Percentiles rank a stretch among this genome's conserved stretches.
Conservation (phyloP, 2,329 filamentous ascomycete species). For the Colletotrichum salicis region DNA sequence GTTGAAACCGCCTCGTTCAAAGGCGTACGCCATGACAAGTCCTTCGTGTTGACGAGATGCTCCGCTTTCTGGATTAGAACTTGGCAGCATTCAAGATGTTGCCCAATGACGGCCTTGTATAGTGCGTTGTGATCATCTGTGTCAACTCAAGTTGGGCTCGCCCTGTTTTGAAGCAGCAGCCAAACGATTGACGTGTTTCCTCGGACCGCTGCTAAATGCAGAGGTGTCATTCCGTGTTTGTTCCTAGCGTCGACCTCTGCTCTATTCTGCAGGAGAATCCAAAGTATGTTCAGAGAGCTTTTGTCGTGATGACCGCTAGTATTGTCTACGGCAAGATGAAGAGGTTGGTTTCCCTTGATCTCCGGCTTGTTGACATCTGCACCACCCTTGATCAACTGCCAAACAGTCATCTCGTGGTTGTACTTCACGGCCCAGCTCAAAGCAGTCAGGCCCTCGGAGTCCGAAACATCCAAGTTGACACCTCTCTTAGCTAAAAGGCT, state of each 20-base stretch:
- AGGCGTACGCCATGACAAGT: too few relatives aligned
- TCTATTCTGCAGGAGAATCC: slow-evolving; percentile 8
- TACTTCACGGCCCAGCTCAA: slow-evolving; percentile 14
- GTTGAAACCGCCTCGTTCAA: too few relatives aligned
- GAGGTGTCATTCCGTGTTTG: neutral
- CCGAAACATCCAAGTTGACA: neutral
- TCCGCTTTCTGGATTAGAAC: too few relatives aligned
- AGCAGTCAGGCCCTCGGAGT: slow-evolving; percentile 10
- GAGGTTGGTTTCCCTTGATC: neutral
- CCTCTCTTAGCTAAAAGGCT: neutral
- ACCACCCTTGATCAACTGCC: slow-evolving; percentile 8
- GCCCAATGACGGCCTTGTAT: too few relatives aligned
- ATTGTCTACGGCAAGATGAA: neutral
- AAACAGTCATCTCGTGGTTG: neutral
- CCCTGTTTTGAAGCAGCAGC: slow-evolving; percentile 14
- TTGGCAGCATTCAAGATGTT: too few relatives aligned
- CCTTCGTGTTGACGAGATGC: too few relatives aligned
- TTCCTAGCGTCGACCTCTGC: neutral
- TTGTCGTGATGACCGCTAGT: neutral
- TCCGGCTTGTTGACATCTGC: slow-evolving; percentile 20
- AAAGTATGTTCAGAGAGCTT: neutral
- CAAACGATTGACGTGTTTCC: neutral
- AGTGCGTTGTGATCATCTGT: neutral
- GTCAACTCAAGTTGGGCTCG: neutral
- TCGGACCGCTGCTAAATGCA: neutral